phyloP scores from a whole-genome alignment of 768 basidiomycete genomes.

The Xerocomus potaroensis region DNA sequence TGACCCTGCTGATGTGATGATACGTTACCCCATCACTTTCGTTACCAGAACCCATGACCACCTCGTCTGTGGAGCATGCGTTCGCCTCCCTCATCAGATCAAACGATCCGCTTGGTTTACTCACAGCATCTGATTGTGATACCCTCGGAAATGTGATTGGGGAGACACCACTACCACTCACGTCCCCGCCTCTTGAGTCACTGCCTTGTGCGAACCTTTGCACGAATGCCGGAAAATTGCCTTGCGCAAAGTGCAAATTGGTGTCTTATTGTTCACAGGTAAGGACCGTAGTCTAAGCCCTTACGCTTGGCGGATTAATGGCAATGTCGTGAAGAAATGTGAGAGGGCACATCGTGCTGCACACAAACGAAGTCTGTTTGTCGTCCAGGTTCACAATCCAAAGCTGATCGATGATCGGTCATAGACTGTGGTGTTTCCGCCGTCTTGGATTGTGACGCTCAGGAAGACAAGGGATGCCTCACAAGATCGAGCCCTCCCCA shows the following conservation, averaged over 20 bases:
- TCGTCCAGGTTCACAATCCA: not conserved
- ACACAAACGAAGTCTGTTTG: conserved; percentile 33
- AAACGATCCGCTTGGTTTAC: conserved; percentile 14
- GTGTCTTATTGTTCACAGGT: conserved; percentile 43
- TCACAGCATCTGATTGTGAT: conserved; percentile 18
- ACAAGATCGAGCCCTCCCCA: not conserved
- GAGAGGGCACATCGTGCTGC: conserved; percentile 33
- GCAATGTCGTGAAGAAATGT: conserved; percentile 31
- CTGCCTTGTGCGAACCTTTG: conserved; percentile 35
- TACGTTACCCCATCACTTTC: not conserved
- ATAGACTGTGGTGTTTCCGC: conserved; percentile 14
- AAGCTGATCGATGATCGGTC: not conserved
- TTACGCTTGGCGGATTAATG: not conserved
- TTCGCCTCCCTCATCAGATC: conserved; percentile 16
- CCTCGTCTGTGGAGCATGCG: not conserved
- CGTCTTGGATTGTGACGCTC: not conserved
- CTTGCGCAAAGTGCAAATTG: conserved; percentile 30
- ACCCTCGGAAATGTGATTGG: conserved; percentile 13
- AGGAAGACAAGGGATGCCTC: not conserved
- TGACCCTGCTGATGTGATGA: too few relatives aligned
- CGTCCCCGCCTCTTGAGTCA: conserved; percentile 19
- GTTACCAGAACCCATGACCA: conserved; percentile 8
- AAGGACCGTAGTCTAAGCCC: not conserved
- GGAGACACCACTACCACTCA: conserved; percentile 11
- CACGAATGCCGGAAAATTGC: conserved; percentile 20